Percentiles rank a stretch among this genome's conserved stretches.
These are phyloP conservation scores for Xerocomus brunneocitrinus DNA, from an alignment of 768 basidiomycete species.

Conservation along the genomic window DNA sequence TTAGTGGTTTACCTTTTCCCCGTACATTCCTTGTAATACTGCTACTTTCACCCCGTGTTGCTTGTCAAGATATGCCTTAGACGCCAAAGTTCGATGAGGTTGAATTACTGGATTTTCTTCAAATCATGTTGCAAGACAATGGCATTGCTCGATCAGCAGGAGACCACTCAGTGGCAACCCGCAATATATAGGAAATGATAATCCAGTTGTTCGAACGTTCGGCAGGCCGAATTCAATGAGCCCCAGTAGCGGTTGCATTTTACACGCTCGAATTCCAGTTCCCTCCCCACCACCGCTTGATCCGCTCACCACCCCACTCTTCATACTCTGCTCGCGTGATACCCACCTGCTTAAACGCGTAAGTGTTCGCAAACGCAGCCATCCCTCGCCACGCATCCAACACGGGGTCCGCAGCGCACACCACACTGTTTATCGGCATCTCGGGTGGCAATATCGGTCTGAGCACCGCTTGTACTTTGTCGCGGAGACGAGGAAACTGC, in stretches of 20 bases:
- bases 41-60: not conserved
- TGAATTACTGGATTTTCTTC: not conserved
- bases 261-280: slow-evolving; percentile 61
- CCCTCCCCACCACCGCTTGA: slow-evolving; percentile 89
- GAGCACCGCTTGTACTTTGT: slow-evolving; percentile 68
- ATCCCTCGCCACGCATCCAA: slow-evolving; percentile 92
- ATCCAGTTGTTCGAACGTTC: no score
- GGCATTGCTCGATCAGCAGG: no score
- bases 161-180: no score
- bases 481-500: slow-evolving; percentile 61
- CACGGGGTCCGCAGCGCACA: slow-evolving; percentile 57
- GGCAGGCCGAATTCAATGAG: no score
- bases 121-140: no score
- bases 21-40: not conserved
- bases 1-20: slow-evolving; percentile 7
- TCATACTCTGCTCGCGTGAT: slow-evolving; percentile 82
- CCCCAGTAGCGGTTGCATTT: no score
- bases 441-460: slow-evolving; percentile 83
- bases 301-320: slow-evolving; percentile 83
- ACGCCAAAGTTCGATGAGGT: not conserved
- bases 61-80: not conserved
- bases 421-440: slow-evolving; percentile 57
- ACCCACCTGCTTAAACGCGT: slow-evolving; percentile 48
- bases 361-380: slow-evolving; percentile 66
- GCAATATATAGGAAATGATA: no score